Percentiles rank a stretch among this genome's conserved stretches.
phyloP scores from a whole-genome alignment of 164 flowering plant species.

The Annona squamosa region DNA sequence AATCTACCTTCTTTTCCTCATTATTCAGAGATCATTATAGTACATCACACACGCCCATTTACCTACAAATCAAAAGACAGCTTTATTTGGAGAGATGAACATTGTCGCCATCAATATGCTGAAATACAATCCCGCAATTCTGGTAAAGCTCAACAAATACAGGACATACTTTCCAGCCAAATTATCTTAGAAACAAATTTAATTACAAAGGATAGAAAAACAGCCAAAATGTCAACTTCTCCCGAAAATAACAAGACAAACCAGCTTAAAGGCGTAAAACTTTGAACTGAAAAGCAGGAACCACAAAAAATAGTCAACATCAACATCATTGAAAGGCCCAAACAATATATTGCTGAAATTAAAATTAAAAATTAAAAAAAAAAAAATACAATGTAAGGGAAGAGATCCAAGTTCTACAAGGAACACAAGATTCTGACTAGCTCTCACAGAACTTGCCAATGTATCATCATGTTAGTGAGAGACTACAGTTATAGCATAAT shows the following conservation, averaged over 20 bases:
- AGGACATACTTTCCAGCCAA: conserved; percentile 17
- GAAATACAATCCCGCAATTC: conserved; percentile 35
- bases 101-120: conserved; percentile 51
- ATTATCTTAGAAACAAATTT: conserved; percentile 6
- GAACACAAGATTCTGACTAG: no score
- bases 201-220: conserved; percentile 11
- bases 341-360: neutral
- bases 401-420: neutral
- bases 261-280: neutral
- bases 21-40: conserved; percentile 95
- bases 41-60: conserved; percentile 71
- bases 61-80: conserved; percentile 97
- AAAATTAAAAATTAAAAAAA: conserved; percentile 3
- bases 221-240: conserved; percentile 15
- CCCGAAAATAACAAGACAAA: neutral
- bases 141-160: conserved; percentile 19
- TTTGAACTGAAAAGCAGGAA: neutral
- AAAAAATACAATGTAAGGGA: neutral
- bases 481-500: no score
- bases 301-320: neutral
- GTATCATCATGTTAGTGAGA: no score
- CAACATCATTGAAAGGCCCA: neutral
- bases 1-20: conserved; percentile 91
- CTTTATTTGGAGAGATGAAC: conserved; percentile 79
- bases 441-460: no score